Evolutionary conservation across 2,329 filamentous ascomycete genomes (phyloP), one percentile per base, ranked within the genome.

Genomic region (Paecilomyces fulvus): DNA sequence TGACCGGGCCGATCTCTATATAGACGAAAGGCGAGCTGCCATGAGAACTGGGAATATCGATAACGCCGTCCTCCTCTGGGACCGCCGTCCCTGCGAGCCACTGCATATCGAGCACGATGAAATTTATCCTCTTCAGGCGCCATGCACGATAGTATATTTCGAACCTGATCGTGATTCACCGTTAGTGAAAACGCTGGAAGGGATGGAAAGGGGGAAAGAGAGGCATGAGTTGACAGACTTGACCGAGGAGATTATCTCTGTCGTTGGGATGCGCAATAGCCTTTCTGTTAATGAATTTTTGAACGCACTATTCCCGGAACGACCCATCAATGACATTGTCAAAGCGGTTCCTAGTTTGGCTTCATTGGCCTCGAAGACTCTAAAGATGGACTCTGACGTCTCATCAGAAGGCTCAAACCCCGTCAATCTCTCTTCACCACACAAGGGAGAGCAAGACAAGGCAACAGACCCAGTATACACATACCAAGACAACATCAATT

Each of bases 31-130:
- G 49, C 80, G 82, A 60, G 61, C 80, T 14, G 55, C 60, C 21
- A 50, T 58, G 14, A 51, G 55, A 7, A 61, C 59, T 1, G 62
- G 61, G 11, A 63, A 60, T 76, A 80, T 63, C 68, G 73, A 52
- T 75, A 79, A 69, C 1, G 80, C 83, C 0, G 63, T 79, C 0
- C 70, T 92, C 3, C 64, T 77, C 25, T 92, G 86, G 83, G 90
- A 95, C 69, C 79, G 81, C 1, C 84, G 91, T 14, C 73, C 77
- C 1, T 84, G 83, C 64, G 89, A 95, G 64, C 88, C 90, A 0
- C 75, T 96, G 14, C 70, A 75, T 23, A 80, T 83, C 2, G 58
- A 75, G 3, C 53, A 71, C 0, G 65, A 79, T 0, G 91, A 95
- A 61, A 86, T 90, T 64, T 89, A 79, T 68, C 90, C 89, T 1